A percentile compares a stretch with the other conserved stretches of the same genome.
Conservation (phyloP, 306 rosid species). For the Cucurbita pepo region DNA sequence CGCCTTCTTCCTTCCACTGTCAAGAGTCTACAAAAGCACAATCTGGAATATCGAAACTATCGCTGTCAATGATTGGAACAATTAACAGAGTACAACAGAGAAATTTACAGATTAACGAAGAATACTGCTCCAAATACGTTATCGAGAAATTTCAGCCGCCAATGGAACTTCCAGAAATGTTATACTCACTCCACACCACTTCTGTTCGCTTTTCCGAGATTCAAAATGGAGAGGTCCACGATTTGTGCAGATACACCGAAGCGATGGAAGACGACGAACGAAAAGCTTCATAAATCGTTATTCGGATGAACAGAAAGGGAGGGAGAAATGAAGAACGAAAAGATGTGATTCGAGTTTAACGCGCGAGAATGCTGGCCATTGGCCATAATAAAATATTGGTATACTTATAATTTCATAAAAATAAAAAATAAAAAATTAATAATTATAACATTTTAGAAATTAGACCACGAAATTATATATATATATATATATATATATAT, state of each 20-base stretch:
- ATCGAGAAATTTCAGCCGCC: constrained; percentile 79
- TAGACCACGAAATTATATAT: too few species aligned
- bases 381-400: background rate
- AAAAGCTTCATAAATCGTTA: background rate
- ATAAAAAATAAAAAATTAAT: too few species aligned
- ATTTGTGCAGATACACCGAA: background rate
- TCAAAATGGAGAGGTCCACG: background rate
- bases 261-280: background rate
- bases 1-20: constrained; percentile 63
- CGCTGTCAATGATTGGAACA: background rate
- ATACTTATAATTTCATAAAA: too few species aligned
- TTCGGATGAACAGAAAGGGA: background rate
- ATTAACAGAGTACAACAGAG: background rate
- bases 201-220: constrained; percentile 13
- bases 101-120: background rate
- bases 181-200: constrained; percentile 50
- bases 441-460: too few species aligned
- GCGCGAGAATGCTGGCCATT: background rate
- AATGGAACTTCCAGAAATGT: constrained; percentile 54
- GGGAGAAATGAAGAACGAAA: background rate
- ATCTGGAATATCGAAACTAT: background rate
- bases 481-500: too few species aligned
- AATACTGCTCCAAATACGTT: background rate
- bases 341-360: background rate
- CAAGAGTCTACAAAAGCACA: constrained; percentile 35